Conservation (phyloP, 306 rosid genomes). For the Alnus rubra region DNA sequence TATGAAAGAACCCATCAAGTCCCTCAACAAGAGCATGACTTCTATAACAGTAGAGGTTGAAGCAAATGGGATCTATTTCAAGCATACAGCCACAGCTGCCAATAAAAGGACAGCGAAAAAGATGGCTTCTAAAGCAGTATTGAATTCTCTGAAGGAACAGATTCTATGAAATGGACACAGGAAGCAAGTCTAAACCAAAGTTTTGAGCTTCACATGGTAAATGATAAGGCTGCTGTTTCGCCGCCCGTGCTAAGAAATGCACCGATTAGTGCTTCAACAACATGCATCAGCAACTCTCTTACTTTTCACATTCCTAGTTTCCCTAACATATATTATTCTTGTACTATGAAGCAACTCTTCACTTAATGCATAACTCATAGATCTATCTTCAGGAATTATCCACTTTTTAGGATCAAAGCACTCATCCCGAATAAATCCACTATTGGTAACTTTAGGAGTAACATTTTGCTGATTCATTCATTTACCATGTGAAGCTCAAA, state of each 20-base stretch:
- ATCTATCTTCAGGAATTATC: conserved; percentile 63
- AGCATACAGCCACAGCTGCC: conserved; percentile 15
- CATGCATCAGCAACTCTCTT: conserved; percentile 77
- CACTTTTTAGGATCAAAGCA: conserved; percentile 67
- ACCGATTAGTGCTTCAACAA: conserved; percentile 91
- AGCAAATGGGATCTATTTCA: conserved; percentile 40
- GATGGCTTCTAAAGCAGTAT: conserved; percentile 50
- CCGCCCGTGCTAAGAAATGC: conserved; percentile 79
- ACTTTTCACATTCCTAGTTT: conserved; percentile 46
- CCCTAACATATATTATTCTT: conserved; percentile 37
- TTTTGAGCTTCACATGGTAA: no score
- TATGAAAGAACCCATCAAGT: conserved; percentile 2
- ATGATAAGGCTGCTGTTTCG: conserved; percentile 55
- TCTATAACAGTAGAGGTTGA: conserved; percentile 40
- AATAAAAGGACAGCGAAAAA: conserved; percentile 42
- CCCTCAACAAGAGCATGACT: conserved; percentile 17
- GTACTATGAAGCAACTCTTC: conserved; percentile 33
- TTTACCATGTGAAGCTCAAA: no score
- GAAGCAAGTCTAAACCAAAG: no score
- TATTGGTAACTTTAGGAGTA: no score
- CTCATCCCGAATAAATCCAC: conserved; percentile 70
- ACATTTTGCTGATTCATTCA: no score
- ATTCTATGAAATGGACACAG: no score
- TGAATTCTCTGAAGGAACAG: conserved; percentile 45
- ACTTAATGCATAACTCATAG: conserved; percentile 18